Base-by-base conservation (phyloP, 257 asterid genomes). In the Ilex aquifolium region DNA sequence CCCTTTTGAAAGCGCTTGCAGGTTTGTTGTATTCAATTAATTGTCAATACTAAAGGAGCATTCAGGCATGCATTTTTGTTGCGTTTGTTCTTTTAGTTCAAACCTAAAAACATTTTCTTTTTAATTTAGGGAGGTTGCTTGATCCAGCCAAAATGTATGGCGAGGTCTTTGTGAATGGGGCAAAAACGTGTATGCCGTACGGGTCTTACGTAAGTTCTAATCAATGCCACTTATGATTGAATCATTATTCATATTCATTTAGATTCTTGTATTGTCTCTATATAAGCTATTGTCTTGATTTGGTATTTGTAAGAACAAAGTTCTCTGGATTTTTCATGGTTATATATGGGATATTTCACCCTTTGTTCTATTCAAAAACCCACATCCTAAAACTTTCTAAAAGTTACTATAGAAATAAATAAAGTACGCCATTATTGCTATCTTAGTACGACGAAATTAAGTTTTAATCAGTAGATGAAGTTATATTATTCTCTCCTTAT, bases 1-100 rank as follows among this genome's bases (percentile, higher is more conserved):
- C 99, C 1, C 94, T 93, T 64, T 80, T 93, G 72, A 84, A 95
- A 76, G 88, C 99, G 69, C 96, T 93, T 57, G 83, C 99, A 72
- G 99, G 99, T 90, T 69, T 59, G 69, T 63, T 65, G 63, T 42
- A 39, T 68, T 15, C 27, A 15, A n/a, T n/a, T n/a, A 14, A 4
- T 21, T 53, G 57, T 8, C 10, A 7, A 53, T 6, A 2, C 15
- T 46, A 46, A 14, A 14, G 30, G 10, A 7, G 42, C 15, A 53
- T 15, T 4, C 31, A 15, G 11, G 15, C 15, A 7, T 53, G 30
- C 31, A 30, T 65, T 60, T 46, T 56, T 29, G 6, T 62, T 58
- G 31, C 61, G 36, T 31, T 12, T 57, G 48, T 52, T 42, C 36
- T 44, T 13, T 44, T 51, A 8, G 27, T 44, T 49, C 27, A 21